Evolutionary conservation across 352 stramenopile genomes (phyloP).

Genomic region (Globisporangium heterothallicum): DNA sequence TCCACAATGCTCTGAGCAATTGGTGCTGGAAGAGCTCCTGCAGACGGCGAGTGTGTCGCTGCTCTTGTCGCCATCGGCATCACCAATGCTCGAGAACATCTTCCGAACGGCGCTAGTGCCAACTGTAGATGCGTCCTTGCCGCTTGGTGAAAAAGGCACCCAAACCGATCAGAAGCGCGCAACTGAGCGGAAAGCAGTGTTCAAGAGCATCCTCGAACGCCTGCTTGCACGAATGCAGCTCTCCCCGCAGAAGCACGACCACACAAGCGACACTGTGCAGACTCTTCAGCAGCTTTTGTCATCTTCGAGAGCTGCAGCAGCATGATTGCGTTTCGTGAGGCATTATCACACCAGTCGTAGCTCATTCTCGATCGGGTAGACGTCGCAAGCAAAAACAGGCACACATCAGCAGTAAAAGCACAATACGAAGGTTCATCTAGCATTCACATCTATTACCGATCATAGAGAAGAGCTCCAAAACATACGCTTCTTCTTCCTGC

Average conservation of each 20-base stretch:
- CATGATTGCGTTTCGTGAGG: no score
- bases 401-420: no score
- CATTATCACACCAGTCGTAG: no score
- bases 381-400: no score
- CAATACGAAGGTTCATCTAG: no score
- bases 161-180: neutral
- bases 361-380: no score
- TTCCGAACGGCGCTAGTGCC: neutral
- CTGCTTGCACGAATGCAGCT: slow-evolving; percentile 4
- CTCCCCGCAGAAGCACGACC: neutral
- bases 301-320: slow-evolving; percentile 4
- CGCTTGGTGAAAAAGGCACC: neutral
- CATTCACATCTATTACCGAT: no score
- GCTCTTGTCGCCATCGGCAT: neutral
- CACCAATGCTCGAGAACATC: neutral
- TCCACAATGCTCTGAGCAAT: slow-evolving; percentile 17
- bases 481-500: no score
- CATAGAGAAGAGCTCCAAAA: no score
- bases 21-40: slow-evolving; percentile 22
- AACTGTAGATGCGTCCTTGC: neutral
- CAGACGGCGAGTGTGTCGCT: slow-evolving; percentile 10
- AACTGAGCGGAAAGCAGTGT: neutral
- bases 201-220: neutral
- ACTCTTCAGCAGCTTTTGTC: slow-evolving; percentile 4
- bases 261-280: neutral